phyloP scores from a whole-genome alignment of 371 early-diverging fungal species.

The Apophysomyces trapeziformis region DNA sequence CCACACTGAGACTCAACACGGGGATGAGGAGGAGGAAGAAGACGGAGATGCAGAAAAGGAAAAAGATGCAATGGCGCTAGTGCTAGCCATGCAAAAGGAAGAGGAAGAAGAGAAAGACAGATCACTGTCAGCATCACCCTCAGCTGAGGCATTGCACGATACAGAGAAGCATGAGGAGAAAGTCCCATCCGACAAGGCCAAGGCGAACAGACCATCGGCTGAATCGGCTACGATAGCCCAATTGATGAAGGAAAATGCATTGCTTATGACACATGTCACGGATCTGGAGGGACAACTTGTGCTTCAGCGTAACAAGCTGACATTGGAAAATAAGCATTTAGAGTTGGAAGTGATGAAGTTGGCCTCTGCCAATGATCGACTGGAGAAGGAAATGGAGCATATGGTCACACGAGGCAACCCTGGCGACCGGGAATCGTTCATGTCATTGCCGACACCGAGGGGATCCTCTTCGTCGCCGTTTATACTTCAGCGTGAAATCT shows the following conservation, averaged over 20 bases:
- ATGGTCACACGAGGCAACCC: constrained; percentile 37
- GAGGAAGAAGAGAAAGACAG: too few relatives aligned
- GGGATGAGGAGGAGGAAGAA: too few relatives aligned
- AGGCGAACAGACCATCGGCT: constrained; percentile 14
- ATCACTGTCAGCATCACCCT: too few relatives aligned
- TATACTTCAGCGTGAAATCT: background rate
- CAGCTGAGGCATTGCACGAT: too few relatives aligned
- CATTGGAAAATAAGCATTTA: constrained; percentile 45
- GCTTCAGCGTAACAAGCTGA: constrained; percentile 38
- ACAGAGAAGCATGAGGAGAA: background rate
- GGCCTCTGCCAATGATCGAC: constrained; percentile 49
- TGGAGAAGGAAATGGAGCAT: constrained; percentile 57
- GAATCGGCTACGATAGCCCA: constrained; percentile 24
- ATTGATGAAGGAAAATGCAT: constrained; percentile 40
- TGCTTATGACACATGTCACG: constrained; percentile 36
- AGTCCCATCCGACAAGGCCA: background rate
- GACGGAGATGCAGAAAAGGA: too few relatives aligned
- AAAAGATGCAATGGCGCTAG: too few relatives aligned
- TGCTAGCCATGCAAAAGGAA: too few relatives aligned
- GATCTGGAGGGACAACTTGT: constrained; percentile 47
- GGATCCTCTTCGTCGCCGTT: background rate
- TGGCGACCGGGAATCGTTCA: constrained; percentile 2
- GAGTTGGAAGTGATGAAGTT: constrained; percentile 50
- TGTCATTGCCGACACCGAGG: background rate
- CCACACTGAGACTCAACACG: too few relatives aligned